These are phyloP conservation scores for Simmondsia chinensis DNA, from an alignment of 148 eudicot genomes.

Conservation along the genomic window DNA sequence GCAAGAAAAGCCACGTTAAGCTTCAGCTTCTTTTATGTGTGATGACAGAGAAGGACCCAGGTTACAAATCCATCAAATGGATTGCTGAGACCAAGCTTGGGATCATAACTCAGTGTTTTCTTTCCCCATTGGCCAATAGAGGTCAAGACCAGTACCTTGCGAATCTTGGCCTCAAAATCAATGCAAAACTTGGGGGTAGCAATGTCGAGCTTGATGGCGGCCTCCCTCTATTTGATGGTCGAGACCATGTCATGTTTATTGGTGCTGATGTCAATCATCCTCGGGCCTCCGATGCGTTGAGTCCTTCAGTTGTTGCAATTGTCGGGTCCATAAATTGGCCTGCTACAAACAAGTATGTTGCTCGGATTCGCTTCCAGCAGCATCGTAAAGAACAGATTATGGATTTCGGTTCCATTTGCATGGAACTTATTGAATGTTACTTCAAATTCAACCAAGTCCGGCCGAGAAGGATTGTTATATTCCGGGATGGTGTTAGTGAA, in stretches of 20 bases:
- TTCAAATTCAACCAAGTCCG: constrained; percentile 9
- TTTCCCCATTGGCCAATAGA: constrained; percentile 51
- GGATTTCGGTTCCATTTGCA: constrained; percentile 13
- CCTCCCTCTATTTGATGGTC: constrained; percentile 30
- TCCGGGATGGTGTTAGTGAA: constrained; percentile 93
- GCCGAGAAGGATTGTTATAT: constrained; percentile 17
- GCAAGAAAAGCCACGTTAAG: constrained; percentile 1
- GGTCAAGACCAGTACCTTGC: constrained; percentile 72
- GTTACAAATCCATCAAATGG: constrained; percentile 55
- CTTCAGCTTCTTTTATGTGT: constrained; percentile 56
- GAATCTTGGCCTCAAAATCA: constrained; percentile 78
- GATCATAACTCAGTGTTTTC: constrained; percentile 72
- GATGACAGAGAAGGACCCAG: constrained; percentile 31
- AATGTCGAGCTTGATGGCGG: constrained; percentile 38
- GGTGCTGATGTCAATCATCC: constrained; percentile 98
- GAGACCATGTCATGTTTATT: constrained; percentile 48
- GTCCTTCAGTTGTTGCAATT: constrained; percentile 84
- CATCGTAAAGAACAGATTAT: constrained; percentile 23
- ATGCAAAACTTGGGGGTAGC: constrained; percentile 84
- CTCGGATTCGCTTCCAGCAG: constrained; percentile 67
- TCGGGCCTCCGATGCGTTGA: constrained; percentile 56
- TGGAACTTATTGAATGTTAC: constrained; percentile 15
- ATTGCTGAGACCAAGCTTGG: constrained; percentile 76
- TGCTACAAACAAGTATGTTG: constrained; percentile 76
- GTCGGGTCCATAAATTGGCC: constrained; percentile 91